Evolutionary conservation across 768 basidiomycete genomes (phyloP), one percentile per base, ranked within the genome.

Genomic region (Chalciporus pseudorubinellus): DNA sequence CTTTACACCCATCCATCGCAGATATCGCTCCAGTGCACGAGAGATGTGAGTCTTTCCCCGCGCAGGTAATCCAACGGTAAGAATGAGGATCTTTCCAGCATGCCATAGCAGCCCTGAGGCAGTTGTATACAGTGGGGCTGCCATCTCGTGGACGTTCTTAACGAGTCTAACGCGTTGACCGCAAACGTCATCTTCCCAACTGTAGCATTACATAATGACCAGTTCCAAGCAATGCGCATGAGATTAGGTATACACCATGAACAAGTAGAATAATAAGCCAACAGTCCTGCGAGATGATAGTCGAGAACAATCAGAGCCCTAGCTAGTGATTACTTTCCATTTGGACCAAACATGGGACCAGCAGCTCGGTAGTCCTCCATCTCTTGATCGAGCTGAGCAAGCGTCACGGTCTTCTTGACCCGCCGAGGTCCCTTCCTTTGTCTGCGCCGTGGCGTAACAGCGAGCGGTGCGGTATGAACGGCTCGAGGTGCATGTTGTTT

Each of bases 1-100:
- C 71, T 95, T 98, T 48, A 99, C 91, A 26, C 97, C 97, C 70
- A 92, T 90, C 97, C 97, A 99, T 68, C 93, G 80, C 1, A 99
- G 80, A 70, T 99, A 99, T n/a, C 97, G 84, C 68, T 98, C 95
- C 12, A 98, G 78, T 7, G 95, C 87, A 34, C 95, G 82, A 1
- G 94, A 95, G 50, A 98, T 92, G 68, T 99, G 97, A 0, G 97
- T 99, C 73, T 97, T 97, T 29, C 94, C 93, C 47, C 93, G 82
- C 1, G 95, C 95, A 40, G 95, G 95, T 3, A 98, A 77, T 9
- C 95, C 95, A 48, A 98, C 88, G 18, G 94, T 92, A 51, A 94
- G 76, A 41, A 97, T 86, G 20, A 98, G 76, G 65, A 98, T 97
- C 73, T 98, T 93, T 59, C 95, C 95, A 9, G 95, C 95, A 68